Evolutionary conservation across 1,284 basidiomycete species (phyloP).

Genomic region (Cryptococcus wingfieldii): DNA sequence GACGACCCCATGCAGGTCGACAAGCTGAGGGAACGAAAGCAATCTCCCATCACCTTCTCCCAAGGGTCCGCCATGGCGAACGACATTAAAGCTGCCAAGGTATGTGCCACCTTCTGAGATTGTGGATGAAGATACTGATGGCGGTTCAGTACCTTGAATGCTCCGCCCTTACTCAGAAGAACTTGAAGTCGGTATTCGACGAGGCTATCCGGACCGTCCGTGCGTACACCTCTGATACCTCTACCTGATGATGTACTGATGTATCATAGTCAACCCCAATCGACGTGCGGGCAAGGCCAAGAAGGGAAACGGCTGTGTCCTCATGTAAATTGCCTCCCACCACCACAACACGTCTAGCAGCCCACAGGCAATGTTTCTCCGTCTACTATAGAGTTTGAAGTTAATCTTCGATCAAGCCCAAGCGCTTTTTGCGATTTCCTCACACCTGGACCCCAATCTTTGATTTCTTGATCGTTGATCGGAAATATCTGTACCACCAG

Average conservation of each 20-base stretch:
- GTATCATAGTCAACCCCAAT: slow-evolving; percentile 40
- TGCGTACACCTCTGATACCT: slow-evolving; percentile 54
- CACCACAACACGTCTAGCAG: neutral
- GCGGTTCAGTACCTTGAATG: slow-evolving; percentile 40
- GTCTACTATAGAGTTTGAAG: neutral
- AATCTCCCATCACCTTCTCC: slow-evolving; percentile 82
- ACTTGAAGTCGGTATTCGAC: slow-evolving; percentile 93
- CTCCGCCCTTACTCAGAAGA: slow-evolving; percentile 89
- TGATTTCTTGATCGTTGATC: neutral
- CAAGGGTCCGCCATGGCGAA: slow-evolving; percentile 80
- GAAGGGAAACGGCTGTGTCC: slow-evolving; percentile 34
- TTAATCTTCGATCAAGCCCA: neutral
- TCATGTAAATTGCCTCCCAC: slow-evolving; percentile 30
- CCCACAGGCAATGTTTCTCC: neutral
- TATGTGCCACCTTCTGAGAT: slow-evolving; percentile 8
- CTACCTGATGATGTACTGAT: neutral
- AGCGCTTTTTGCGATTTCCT: neutral
- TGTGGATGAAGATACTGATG: neutral
- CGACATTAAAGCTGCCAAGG: slow-evolving; percentile 62
- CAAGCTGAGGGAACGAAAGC: slow-evolving; percentile 89
- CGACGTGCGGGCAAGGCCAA: slow-evolving; percentile 41
- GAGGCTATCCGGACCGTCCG: slow-evolving; percentile 77
- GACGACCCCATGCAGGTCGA: slow-evolving; percentile 89
- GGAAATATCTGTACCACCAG: slow-evolving; percentile 4
- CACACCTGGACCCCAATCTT: neutral